Percentiles rank a stretch among this genome's conserved stretches.
phyloP scores from a whole-genome alignment of 345 rosid species.

The Mangifera indica region DNA sequence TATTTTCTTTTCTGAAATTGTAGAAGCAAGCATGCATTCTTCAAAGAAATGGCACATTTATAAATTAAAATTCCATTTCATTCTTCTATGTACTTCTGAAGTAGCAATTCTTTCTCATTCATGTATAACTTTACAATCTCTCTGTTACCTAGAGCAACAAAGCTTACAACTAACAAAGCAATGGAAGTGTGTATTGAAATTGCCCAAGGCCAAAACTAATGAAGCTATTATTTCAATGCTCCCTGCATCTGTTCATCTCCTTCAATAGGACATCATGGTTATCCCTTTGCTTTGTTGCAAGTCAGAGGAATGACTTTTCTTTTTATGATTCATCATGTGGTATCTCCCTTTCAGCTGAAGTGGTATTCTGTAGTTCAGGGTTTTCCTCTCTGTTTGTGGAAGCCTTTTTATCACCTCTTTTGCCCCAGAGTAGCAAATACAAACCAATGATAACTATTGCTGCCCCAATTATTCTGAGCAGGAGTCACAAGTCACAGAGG shows the following conservation, averaged over 20 bases:
- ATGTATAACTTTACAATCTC: background rate
- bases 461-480: conserved; percentile 56
- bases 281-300: background rate
- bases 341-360: conserved; percentile 21
- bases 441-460: conserved; percentile 47
- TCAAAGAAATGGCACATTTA: no score
- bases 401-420: conserved; percentile 37
- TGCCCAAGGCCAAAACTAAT: background rate
- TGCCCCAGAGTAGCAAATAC: conserved; percentile 72
- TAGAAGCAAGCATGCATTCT: background rate
- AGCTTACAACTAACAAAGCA: background rate
- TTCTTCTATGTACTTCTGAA: no score
- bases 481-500: background rate
- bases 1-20: background rate
- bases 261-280: background rate
- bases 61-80: no score
- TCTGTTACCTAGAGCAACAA: background rate
- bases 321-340: conserved; percentile 21
- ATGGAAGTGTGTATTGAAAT: background rate
- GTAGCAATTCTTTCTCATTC: no score
- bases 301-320: background rate
- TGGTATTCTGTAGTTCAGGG: conserved; percentile 3
- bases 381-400: conserved; percentile 12
- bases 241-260: background rate
- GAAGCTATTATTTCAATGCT: background rate